Base-by-base conservation (phyloP, 495 filamentous ascomycete species). In the Wilcoxina mikolae region DNA sequence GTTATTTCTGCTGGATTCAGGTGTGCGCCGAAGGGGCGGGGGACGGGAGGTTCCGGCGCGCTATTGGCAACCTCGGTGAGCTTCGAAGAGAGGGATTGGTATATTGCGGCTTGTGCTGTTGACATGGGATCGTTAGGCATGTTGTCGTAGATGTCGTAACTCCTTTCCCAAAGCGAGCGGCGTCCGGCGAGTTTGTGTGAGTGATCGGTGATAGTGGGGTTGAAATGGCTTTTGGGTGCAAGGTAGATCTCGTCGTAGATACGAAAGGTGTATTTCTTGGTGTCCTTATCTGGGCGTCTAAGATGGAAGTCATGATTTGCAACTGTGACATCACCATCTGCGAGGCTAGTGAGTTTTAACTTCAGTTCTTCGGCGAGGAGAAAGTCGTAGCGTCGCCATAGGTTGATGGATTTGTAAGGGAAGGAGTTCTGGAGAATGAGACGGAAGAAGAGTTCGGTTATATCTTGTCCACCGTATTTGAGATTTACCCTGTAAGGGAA, bases 371-470 rank as follows among this genome's bases (percentile, higher is more conserved):
- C 91, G 0, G 89, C 91, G 11, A 96, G 71, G 35, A 98, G 68
- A 58, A 88, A 96, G 64, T 98, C 91, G 61, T 95, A 90, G 33
- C 91, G 74, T 23, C 87, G 79, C 69, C 80, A 80, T 9, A 98
- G 75, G 65, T 96, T 90, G 67, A 96, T 93, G 15, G 95, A 90
- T 27, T 78, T 72, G 64, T 98, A 98, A 5, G 90, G 89, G 64
- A 98, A 95, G 57, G 88, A 79, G 65, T 94, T 87, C 64, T 84
- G 83, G 20, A 98, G 76, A 87, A 96, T 87, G 88, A 95, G 94
- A 68, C 88, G 91, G 60, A 94, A 74, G 59, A 98, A 93, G 0
- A 85, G 84, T 62, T 94, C 88, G 2, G 93, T 96, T 39, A 95
- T 84, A 69, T 98, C 91, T 47, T 74, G 76, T 1, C 91, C 93